A percentile compares a stretch with the other conserved stretches of the same genome.
Evolutionary conservation across 2,329 filamentous ascomycete species (phyloP).

Genomic region (Aureobasidium mangrovei): DNA sequence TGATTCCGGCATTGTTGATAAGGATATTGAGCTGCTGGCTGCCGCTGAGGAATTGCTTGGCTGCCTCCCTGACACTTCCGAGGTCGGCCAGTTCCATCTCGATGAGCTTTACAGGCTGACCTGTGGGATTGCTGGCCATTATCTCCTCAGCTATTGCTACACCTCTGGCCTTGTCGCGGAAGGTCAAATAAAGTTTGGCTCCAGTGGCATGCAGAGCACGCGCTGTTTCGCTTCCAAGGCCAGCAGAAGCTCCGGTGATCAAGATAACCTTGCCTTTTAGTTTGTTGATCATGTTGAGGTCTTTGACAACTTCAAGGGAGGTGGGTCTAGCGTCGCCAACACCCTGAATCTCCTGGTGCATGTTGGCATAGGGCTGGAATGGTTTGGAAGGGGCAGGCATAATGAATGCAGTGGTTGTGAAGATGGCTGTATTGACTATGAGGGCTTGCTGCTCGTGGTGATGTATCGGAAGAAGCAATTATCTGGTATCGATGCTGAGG

Average conservation of each 20-base stretch:
- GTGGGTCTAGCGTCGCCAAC: conserved; percentile 19
- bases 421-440: too few species aligned
- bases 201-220: conserved; percentile 38
- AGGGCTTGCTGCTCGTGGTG: too few species aligned
- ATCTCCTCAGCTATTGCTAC: conserved; percentile 25
- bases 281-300: conserved; percentile 25
- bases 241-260: conserved; percentile 38
- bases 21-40: conserved; percentile 28
- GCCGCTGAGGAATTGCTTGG: conserved; percentile 25
- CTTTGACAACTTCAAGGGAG: conserved; percentile 21
- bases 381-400: too few species aligned
- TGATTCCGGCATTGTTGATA: conserved; percentile 40
- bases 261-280: conserved; percentile 32
- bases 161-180: conserved; percentile 35
- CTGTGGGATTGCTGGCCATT: not conserved
- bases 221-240: conserved; percentile 39
- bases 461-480: too few species aligned
- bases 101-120: conserved; percentile 18
- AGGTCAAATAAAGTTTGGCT: conserved; percentile 37
- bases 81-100: conserved; percentile 27
- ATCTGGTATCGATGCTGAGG: too few species aligned
- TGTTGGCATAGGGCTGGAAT: too few species aligned
- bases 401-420: too few species aligned
- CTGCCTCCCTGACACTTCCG: conserved; percentile 26
- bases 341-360: conserved; percentile 23